A percentile compares a stretch with the other conserved stretches of the same genome.
Conservation (phyloP, 257 asterid genomes). For the Linaria vulgaris region DNA sequence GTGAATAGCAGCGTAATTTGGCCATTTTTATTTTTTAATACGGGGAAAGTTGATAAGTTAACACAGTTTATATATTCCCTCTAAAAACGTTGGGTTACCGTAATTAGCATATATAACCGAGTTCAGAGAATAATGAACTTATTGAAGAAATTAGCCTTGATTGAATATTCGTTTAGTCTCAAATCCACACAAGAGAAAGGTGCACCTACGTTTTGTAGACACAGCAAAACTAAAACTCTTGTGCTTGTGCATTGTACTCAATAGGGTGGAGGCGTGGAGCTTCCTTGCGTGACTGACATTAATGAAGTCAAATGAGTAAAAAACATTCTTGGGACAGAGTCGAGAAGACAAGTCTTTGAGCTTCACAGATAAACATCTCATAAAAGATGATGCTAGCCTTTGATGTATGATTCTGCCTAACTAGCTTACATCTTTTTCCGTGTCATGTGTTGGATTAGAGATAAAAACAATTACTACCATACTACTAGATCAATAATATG, state of each 20-base stretch:
- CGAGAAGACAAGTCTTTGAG: slow-evolving; percentile 23
- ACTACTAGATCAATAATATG: not conserved
- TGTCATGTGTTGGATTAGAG: not conserved
- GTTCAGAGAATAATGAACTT: too few relatives aligned
- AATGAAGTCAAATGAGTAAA: slow-evolving; percentile 49
- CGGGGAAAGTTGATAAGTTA: too few relatives aligned
- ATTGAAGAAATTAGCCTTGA: too few relatives aligned
- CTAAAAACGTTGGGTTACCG: too few relatives aligned
- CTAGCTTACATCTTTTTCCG: not conserved
- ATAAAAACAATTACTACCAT: not conserved
- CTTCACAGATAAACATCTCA: slow-evolving; percentile 36
- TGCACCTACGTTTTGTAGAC: not conserved
- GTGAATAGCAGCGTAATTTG: too few relatives aligned
- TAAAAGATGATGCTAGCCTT: slow-evolving; percentile 36
- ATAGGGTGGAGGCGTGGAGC: slow-evolving; percentile 37
- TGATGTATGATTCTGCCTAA: not conserved
- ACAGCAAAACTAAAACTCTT: not conserved
- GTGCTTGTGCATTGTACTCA: slow-evolving; percentile 30
- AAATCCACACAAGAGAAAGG: not conserved
- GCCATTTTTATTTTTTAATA: too few relatives aligned
- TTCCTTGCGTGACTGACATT: slow-evolving; percentile 62
- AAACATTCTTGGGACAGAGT: slow-evolving; percentile 68
- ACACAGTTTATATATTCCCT: too few relatives aligned
- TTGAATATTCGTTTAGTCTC: too few relatives aligned
- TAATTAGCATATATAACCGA: too few relatives aligned